Percentiles rank a stretch among this genome's conserved stretches.
phyloP scores from a whole-genome alignment of 306 rosid species.

The Quercus engelmannii region DNA sequence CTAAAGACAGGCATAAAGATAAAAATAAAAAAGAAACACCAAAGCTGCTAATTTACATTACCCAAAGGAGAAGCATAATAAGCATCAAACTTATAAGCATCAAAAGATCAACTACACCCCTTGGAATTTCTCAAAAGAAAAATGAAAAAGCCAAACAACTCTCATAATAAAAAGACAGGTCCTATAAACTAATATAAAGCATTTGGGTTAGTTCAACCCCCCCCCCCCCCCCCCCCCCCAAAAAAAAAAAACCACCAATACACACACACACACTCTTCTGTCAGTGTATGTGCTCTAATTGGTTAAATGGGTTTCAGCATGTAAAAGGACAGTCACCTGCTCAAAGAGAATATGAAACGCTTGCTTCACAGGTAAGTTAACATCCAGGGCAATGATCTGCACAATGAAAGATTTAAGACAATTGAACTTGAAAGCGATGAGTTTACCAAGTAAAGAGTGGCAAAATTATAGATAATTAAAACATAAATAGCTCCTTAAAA shows the following conservation, averaged over 20 bases:
- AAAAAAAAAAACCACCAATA: no score
- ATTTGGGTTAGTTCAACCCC: not conserved
- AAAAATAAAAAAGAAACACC: not conserved
- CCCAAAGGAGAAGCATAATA: not conserved
- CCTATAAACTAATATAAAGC: not conserved
- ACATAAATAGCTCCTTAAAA: conserved; percentile 16
- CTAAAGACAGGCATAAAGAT: not conserved
- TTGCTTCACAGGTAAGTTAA: conserved; percentile 74
- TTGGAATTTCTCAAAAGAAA: not conserved
- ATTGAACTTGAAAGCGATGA: not conserved
- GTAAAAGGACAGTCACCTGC: conserved; percentile 48
- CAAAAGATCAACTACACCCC: not conserved
- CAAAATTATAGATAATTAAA: conserved; percentile 1
- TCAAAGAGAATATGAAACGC: conserved; percentile 80
- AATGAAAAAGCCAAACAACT: not conserved
- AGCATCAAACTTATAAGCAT: not conserved
- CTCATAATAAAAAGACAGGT: not conserved
- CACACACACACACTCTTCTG: not conserved
- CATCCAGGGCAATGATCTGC: conserved; percentile 75
- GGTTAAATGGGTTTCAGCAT: not conserved
- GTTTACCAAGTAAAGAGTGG: conserved; percentile 4
- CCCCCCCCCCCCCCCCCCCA: no score
- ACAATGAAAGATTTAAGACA: conserved; percentile 21
- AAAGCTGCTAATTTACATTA: not conserved
- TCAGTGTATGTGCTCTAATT: not conserved